These are phyloP conservation scores for Diaporthe helianthi DNA, from an alignment of 2,329 filamentous ascomycete species.

Conservation along the genomic window DNA sequence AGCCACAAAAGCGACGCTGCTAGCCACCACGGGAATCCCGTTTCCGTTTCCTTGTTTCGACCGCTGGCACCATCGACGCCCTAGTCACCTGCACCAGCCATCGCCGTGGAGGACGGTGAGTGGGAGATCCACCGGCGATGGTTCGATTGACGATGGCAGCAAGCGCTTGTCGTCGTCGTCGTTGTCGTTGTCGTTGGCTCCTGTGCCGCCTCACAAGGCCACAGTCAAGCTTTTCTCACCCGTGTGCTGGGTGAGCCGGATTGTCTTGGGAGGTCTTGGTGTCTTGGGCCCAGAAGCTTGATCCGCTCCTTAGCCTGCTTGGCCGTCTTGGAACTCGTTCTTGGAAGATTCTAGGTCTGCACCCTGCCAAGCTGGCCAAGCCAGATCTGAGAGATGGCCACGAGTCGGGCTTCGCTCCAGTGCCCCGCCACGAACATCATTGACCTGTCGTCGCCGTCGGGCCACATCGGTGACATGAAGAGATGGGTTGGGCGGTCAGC, in stretches of 20 bases:
- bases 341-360: slow-evolving; percentile 16
- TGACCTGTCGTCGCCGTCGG: not conserved
- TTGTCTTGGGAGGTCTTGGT: slow-evolving; percentile 22
- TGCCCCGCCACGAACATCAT: not conserved
- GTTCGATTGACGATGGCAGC: not conserved
- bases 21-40: not conserved
- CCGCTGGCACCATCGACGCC: not conserved
- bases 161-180: not conserved
- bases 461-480: not conserved
- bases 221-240: not conserved
- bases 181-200: not conserved
- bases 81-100: not conserved
- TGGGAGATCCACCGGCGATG: not conserved
- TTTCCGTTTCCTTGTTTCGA: slow-evolving; percentile 18
- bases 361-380: not conserved
- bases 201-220: not conserved
- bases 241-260: not conserved
- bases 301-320: slow-evolving; percentile 19
- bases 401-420: slow-evolving; percentile 1
- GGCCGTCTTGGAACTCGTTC: slow-evolving; percentile 9
- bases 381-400: not conserved
- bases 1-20: slow-evolving; percentile 26
- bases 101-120: not conserved
- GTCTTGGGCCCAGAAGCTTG: slow-evolving; percentile 13
- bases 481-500: no score